These are phyloP conservation scores for Herpetospermum pedunculosum DNA, from an alignment of 306 rosid genomes.

Conservation along the genomic window DNA sequence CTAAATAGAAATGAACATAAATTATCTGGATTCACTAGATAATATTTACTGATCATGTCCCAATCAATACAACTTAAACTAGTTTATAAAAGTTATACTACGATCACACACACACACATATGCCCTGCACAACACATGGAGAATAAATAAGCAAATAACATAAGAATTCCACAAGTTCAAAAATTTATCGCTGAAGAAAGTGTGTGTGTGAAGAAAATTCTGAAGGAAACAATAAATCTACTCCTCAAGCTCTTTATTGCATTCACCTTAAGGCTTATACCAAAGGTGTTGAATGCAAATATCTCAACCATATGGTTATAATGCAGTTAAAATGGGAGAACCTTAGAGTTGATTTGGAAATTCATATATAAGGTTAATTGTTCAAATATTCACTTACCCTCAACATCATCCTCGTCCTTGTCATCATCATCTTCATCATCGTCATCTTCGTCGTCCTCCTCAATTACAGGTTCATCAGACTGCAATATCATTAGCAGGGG, in stretches of 20 bases:
- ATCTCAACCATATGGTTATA: too few species aligned
- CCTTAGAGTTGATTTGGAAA: not conserved
- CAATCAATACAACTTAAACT: not conserved
- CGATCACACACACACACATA: too few species aligned
- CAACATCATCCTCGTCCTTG: constrained; percentile 43
- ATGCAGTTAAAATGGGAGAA: not conserved
- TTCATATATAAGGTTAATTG: not conserved
- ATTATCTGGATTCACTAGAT: not conserved
- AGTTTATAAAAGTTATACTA: too few species aligned
- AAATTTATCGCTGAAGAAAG: not conserved
- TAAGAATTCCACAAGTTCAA: not conserved
- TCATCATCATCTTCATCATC: constrained; percentile 68
- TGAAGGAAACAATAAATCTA: not conserved
- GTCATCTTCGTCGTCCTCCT: constrained; percentile 60
- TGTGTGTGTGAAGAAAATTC: not conserved
- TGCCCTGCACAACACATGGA: not conserved
- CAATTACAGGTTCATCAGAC: constrained; percentile 71
- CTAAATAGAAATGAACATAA: not conserved
- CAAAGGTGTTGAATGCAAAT: too few species aligned
- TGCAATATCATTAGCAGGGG: constrained; percentile 12
- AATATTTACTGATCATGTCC: not conserved
- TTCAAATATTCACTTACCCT: constrained; percentile 35
- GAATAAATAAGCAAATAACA: not conserved
- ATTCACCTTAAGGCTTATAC: too few species aligned
- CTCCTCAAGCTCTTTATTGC: not conserved